Percentiles rank a stretch among this genome's conserved stretches.
Evolutionary conservation across 352 stramenopile species (phyloP).

Genomic region (Phytophthora citricola): DNA sequence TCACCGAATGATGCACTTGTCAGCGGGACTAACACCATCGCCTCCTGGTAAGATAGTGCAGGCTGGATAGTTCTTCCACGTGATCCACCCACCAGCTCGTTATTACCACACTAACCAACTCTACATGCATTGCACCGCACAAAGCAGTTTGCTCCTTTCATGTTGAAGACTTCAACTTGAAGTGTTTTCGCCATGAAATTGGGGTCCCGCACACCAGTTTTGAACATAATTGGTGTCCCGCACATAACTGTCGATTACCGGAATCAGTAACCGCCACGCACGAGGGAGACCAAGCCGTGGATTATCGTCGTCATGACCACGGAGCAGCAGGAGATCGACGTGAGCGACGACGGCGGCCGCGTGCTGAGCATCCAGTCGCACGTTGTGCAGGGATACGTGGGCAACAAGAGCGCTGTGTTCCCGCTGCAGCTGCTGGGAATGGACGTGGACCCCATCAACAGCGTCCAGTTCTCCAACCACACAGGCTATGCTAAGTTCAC

Average conservation of each 20-base stretch:
- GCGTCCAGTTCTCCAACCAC: slow-evolving; percentile 90
- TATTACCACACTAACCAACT: no score
- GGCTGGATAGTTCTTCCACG: no score
- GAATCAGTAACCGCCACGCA: slow-evolving; percentile 23
- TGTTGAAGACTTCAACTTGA: no score
- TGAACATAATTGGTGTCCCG: slow-evolving; percentile 13
- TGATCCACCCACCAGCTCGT: no score
- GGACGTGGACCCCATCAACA: slow-evolving; percentile 91
- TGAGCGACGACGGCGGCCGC: slow-evolving; percentile 49
- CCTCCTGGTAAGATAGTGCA: slow-evolving; percentile 2
- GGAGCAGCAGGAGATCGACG: slow-evolving; percentile 20
- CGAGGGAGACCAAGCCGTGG: slow-evolving; percentile 2
- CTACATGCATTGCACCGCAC: no score
- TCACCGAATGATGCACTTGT: slow-evolving; percentile 3
- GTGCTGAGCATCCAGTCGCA: slow-evolving; percentile 91
- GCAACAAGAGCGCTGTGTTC: slow-evolving; percentile 89
- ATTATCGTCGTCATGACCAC: slow-evolving; percentile 12
- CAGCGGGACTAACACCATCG: background rate
- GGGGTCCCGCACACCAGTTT: background rate
- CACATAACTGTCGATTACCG: slow-evolving; percentile 24
- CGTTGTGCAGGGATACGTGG: slow-evolving; percentile 88
- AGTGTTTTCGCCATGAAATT: no score
- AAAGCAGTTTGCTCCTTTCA: no score
- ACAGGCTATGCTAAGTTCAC: slow-evolving; percentile 82
- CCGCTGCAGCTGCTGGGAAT: slow-evolving; percentile 84